Evolutionary conservation across 169 alveolate species (phyloP).

Genomic region (Neospora caninum): DNA sequence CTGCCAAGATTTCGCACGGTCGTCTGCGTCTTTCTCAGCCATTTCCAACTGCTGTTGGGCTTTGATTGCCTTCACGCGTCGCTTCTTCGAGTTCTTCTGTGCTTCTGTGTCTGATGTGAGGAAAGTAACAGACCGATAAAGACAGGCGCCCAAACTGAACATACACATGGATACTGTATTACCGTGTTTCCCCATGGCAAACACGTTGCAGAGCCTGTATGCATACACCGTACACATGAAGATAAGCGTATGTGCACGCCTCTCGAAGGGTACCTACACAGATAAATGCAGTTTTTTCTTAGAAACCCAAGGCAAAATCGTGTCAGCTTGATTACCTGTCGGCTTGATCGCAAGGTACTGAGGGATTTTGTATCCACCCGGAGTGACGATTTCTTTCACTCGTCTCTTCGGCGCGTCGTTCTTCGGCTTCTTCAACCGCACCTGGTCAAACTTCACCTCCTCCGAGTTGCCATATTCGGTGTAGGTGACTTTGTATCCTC

Average conservation of each 20-base stretch:
- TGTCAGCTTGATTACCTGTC: conserved; percentile 45
- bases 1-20: conserved; percentile 67
- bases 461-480: conserved; percentile 69
- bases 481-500: conserved; percentile 67
- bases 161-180: background rate
- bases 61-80: conserved; percentile 65
- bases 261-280: background rate
- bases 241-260: background rate
- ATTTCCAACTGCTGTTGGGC: conserved; percentile 62
- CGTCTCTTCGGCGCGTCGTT: conserved; percentile 43
- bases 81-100: conserved; percentile 60
- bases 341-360: conserved; percentile 68
- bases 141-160: background rate
- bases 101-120: conserved; percentile 64
- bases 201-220: too few relatives aligned
- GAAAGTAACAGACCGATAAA: background rate
- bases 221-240: background rate
- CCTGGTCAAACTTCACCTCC: conserved; percentile 64
- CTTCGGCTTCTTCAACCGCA: conserved; percentile 49
- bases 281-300: background rate
- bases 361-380: conserved; percentile 72
- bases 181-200: background rate
- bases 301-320: too few relatives aligned
- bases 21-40: conserved; percentile 59
- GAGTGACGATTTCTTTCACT: conserved; percentile 67